Conservation (phyloP, 768 basidiomycete genomes). For the Exsudoporus frostii region DNA sequence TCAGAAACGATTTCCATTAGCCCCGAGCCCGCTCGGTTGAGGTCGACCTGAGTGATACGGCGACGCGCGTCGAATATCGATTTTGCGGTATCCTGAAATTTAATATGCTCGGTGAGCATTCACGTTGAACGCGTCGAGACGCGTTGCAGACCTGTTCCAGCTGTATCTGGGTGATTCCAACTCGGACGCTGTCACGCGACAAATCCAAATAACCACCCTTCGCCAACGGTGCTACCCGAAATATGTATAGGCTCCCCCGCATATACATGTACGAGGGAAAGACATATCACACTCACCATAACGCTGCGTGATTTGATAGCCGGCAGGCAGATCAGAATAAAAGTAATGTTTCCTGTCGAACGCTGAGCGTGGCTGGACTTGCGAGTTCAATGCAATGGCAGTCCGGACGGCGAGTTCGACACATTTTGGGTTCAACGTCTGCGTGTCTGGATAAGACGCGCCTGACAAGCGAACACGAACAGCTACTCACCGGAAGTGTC, state of each 20-base stretch:
- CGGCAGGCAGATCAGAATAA: slow-evolving; percentile 89
- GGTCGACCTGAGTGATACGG: slow-evolving; percentile 64
- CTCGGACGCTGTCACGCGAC: slow-evolving; percentile 37
- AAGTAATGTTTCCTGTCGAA: slow-evolving; percentile 99
- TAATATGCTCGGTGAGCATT: not conserved
- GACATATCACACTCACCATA: slow-evolving; percentile 53
- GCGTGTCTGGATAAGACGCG: not conserved
- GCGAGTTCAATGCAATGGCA: slow-evolving; percentile 68
- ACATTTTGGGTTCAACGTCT: slow-evolving; percentile 56
- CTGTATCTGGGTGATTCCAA: slow-evolving; percentile 93
- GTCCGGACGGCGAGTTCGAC: slow-evolving; percentile 80
- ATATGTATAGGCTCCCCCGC: not conserved
- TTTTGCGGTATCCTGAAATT: slow-evolving; percentile 84
- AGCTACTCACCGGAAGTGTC: slow-evolving; percentile 72
- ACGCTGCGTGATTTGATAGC: slow-evolving; percentile 97
- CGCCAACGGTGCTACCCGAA: slow-evolving; percentile 69
- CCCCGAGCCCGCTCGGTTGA: slow-evolving; percentile 86
- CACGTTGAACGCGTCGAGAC: not conserved
- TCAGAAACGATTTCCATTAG: slow-evolving; percentile 96
- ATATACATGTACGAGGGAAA: not conserved
- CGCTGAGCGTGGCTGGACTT: slow-evolving; percentile 66
- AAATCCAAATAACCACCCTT: slow-evolving; percentile 57
- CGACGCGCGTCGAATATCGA: slow-evolving; percentile 58
- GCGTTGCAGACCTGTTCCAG: slow-evolving; percentile 75
- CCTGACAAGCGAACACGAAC: not conserved